Evolutionary conservation across 257 asterid species (phyloP).

Genomic region (Solanum commersonii): DNA sequence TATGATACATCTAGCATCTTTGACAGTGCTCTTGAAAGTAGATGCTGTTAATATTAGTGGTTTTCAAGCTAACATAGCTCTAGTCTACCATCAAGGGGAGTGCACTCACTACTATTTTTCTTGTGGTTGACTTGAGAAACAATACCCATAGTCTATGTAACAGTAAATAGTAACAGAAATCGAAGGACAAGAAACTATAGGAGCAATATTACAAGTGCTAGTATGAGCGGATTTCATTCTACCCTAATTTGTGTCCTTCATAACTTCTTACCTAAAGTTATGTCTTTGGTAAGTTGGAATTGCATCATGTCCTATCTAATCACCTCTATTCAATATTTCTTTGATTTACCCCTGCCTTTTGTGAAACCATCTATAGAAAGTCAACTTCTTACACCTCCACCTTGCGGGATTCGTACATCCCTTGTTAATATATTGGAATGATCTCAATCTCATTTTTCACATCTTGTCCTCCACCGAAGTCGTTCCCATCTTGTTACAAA

Average conservation of each 20-base stretch:
- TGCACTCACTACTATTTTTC: not conserved
- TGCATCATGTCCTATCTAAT: not conserved
- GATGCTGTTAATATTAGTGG: not conserved
- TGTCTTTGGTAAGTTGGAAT: not conserved
- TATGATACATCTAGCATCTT: not conserved
- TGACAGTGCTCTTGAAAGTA: not conserved
- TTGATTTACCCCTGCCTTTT: not conserved
- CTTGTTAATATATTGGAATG: not conserved
- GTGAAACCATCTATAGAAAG: not conserved
- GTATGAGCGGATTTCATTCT: not conserved
- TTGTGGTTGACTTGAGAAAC: not conserved
- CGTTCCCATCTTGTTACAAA: not conserved
- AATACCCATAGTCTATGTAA: not conserved
- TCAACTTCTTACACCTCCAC: not conserved
- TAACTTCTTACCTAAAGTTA: too few relatives aligned
- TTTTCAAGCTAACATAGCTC: not conserved
- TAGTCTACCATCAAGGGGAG: not conserved
- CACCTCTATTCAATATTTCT: not conserved
- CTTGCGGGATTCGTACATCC: not conserved
- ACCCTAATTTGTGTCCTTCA: not conserved
- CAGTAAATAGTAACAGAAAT: not conserved
- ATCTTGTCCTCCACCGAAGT: not conserved
- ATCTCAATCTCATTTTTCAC: not conserved
- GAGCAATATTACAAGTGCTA: not conserved
- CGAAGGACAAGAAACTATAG: not conserved